Base-by-base conservation (phyloP, 2,329 filamentous ascomycete species). In the Coleophoma crateriformis region DNA sequence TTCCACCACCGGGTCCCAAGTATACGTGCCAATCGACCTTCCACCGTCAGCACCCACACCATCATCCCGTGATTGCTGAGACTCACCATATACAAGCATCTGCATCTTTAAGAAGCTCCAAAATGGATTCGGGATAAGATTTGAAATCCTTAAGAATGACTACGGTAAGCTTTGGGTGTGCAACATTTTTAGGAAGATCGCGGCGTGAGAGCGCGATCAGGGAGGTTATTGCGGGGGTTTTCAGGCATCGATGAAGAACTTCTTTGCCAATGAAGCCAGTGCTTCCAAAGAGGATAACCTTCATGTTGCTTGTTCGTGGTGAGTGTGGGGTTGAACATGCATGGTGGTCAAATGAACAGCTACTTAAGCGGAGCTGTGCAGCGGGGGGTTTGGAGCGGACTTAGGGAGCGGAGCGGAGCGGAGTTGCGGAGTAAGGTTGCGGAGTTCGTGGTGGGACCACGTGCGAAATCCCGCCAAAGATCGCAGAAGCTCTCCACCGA, bases 211-310 rank as follows among this genome's bases (percentile, higher is more conserved):
- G 66, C 15, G 75, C 71, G 47, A 78, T 63, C 35, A 81, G 64
- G 19, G 73, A 74, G 2, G 71, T 74, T 64, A 85, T 77, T 57
- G 66, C 65, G 15, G 71, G 65, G 59, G 76, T 68, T 4, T 60
- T 58, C 48, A 84, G 70, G 58, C 74, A 77, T 55, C 76, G 72
- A 8, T 67, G 62, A 47, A 84, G 70, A 32, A 82, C 70, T 57
- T 77, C 75, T 32, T 66, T 59, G 49, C 81, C 81, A 49, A 82
- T 71, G 57, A 74, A 73, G 54, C 81, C 81, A n/a, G 79, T 84
- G 19, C 69, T 69, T 44, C 81, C 81, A 7, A 76, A 72, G 34
- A 85, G 67, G 51, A 85, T 74, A 57, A 84, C 67, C 60, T 83
- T 82, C 79, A 84, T 82, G 14, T 37, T 45, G n/a, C 22, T 45